Evolutionary conservation across 192 early-diverging fungal genomes (phyloP).

Genomic region (Tieghemiomyces parasiticus): DNA sequence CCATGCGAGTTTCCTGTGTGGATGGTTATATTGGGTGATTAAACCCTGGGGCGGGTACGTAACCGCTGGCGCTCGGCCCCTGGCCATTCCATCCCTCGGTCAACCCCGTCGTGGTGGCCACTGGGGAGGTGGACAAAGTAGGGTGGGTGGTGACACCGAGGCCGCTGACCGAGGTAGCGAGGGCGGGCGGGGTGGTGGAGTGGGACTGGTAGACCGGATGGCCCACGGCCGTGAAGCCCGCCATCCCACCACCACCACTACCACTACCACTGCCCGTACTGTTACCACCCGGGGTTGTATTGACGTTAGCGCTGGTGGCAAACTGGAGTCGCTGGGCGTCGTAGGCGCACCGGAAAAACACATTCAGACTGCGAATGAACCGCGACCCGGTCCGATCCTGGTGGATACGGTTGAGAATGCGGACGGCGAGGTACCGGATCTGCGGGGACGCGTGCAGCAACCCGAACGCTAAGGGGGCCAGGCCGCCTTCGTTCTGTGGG

Average conservation of each 20-base stretch:
- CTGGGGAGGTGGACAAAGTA: background rate
- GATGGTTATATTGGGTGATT: background rate
- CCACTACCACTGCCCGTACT: background rate
- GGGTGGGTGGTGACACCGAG: background rate
- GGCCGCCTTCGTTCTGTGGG: slow-evolving; percentile 65
- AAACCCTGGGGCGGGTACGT: background rate
- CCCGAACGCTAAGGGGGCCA: slow-evolving; percentile 65
- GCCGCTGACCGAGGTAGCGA: background rate
- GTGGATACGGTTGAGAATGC: slow-evolving; percentile 58
- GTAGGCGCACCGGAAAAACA: slow-evolving; percentile 31
- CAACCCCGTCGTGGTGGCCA: too few relatives aligned
- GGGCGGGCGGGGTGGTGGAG: too few relatives aligned
- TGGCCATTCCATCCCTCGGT: too few relatives aligned
- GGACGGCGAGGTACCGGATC: slow-evolving; percentile 49
- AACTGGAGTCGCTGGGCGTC: slow-evolving; percentile 8
- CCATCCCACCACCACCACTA: background rate
- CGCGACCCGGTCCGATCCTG: slow-evolving; percentile 39
- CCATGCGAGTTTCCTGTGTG: background rate
- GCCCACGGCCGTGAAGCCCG: background rate
- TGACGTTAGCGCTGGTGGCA: background rate
- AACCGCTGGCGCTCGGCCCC: too few relatives aligned
- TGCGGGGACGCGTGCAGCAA: slow-evolving; percentile 57
- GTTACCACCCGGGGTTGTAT: background rate
- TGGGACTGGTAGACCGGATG: background rate
- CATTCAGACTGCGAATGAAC: slow-evolving; percentile 29